These are phyloP conservation scores for Amylostereum chailletii DNA, from an alignment of 1,284 basidiomycete species.

Conservation along the genomic window DNA sequence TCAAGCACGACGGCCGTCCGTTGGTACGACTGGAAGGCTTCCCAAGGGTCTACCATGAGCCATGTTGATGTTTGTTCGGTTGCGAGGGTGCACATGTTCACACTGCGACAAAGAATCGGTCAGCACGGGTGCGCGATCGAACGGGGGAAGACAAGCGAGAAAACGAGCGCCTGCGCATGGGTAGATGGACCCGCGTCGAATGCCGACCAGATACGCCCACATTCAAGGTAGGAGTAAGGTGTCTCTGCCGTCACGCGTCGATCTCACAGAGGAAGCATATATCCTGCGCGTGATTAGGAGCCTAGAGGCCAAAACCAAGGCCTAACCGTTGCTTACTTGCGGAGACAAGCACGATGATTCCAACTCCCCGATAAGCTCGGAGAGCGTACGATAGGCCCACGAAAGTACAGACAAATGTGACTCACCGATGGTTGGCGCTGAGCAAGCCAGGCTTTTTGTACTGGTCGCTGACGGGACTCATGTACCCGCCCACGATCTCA, in stretches of 20 bases:
- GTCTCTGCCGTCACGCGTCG: no score
- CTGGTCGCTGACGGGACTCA: conserved; percentile 89
- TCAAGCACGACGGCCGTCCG: conserved; percentile 94
- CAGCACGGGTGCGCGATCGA: background rate
- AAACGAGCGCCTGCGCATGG: no score
- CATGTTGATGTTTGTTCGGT: conserved; percentile 72
- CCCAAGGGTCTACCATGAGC: conserved; percentile 97
- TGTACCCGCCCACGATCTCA: conserved; percentile 90
- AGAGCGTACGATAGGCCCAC: background rate
- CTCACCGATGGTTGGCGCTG: conserved; percentile 72
- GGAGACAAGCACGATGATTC: no score
- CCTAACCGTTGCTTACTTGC: no score
- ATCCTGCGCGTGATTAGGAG: no score
- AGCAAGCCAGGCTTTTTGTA: conserved; percentile 89
- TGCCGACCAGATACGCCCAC: no score
- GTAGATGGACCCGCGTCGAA: no score
- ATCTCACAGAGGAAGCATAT: no score
- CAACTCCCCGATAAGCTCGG: no score
- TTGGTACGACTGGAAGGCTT: conserved; percentile 90
- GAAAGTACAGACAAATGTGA: conserved; percentile 9
- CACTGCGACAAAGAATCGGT: conserved; percentile 32
- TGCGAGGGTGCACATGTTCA: conserved; percentile 84
- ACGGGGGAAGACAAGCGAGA: background rate
- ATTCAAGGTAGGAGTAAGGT: no score
- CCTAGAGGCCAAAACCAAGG: no score